A percentile compares a stretch with the other conserved stretches of the same genome.
phyloP scores from a whole-genome alignment of 2,329 filamentous ascomycete species.

The Geosmithia putterillii region DNA sequence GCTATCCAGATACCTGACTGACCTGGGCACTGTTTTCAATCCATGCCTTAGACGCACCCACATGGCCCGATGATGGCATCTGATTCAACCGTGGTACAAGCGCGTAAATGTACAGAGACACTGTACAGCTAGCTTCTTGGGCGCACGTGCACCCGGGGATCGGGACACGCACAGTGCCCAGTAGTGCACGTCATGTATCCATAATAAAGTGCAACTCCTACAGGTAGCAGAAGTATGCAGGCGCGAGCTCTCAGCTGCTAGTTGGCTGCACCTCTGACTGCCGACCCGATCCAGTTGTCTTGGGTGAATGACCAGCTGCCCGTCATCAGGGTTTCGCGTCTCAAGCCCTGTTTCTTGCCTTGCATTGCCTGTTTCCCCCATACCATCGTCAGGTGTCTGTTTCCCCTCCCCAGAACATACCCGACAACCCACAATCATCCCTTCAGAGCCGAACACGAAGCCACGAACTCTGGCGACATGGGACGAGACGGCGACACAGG shows the following conservation, averaged over 20 bases:
- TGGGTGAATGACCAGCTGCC: background rate
- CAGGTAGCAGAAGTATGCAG: too few relatives aligned
- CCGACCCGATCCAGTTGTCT: background rate
- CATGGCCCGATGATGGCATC: conserved; percentile 3
- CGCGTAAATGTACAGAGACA: background rate
- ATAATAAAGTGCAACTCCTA: background rate
- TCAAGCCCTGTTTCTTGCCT: background rate
- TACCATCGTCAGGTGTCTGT: too few relatives aligned
- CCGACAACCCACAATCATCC: too few relatives aligned
- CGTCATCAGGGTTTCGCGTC: background rate
- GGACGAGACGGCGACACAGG: background rate
- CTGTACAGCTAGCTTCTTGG: background rate
- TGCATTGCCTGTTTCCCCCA: background rate
- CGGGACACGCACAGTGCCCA: background rate
- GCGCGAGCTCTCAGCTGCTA: too few relatives aligned
- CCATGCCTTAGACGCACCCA: background rate
- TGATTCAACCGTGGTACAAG: background rate
- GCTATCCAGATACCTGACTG: background rate
- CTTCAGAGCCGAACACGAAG: too few relatives aligned
- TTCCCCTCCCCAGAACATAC: too few relatives aligned
- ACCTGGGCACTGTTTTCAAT: background rate
- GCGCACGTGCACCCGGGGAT: too few relatives aligned
- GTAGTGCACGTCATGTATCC: background rate
- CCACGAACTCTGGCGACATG: background rate
- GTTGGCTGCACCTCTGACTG: background rate